phyloP scores from a whole-genome alignment of 345 rosid species.

The Diplotaxis tenuifolia region DNA sequence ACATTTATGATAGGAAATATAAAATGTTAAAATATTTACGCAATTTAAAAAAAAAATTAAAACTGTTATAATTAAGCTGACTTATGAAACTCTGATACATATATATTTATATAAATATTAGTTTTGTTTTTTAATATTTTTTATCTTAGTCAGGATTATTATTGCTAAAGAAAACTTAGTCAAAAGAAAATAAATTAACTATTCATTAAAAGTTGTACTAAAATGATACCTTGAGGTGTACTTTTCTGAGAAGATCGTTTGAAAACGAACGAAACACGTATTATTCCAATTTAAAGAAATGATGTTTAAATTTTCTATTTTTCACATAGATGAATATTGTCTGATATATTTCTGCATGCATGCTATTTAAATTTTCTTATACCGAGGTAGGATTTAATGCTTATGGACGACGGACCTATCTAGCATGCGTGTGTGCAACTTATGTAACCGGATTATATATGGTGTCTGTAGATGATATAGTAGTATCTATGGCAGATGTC shows the following conservation, averaged over 20 bases:
- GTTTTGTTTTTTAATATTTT: too few relatives aligned
- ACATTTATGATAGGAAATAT: neutral
- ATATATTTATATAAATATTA: neutral
- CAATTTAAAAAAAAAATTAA: too few relatives aligned
- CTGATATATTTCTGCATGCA: neutral
- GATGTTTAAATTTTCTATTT: neutral
- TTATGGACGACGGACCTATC: neutral
- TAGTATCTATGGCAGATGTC: too few relatives aligned
- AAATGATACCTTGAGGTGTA: neutral
- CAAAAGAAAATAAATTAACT: neutral
- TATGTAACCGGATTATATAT: neutral
- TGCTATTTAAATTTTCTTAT: neutral
- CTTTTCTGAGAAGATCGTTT: neutral
- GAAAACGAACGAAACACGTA: neutral
- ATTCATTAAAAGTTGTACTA: neutral
- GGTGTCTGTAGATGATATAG: neutral
- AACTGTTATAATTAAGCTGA: neutral
- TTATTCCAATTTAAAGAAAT: neutral
- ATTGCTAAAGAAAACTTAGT: too few relatives aligned
- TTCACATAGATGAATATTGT: neutral
- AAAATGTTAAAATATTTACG: neutral
- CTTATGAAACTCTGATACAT: neutral
- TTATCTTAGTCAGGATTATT: too few relatives aligned
- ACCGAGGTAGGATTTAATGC: slow-evolving; percentile 2
- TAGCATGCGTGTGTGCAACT: neutral